These are phyloP conservation scores for Camellia sinensis DNA, from an alignment of 148 eudicot genomes.

Conservation along the genomic window DNA sequence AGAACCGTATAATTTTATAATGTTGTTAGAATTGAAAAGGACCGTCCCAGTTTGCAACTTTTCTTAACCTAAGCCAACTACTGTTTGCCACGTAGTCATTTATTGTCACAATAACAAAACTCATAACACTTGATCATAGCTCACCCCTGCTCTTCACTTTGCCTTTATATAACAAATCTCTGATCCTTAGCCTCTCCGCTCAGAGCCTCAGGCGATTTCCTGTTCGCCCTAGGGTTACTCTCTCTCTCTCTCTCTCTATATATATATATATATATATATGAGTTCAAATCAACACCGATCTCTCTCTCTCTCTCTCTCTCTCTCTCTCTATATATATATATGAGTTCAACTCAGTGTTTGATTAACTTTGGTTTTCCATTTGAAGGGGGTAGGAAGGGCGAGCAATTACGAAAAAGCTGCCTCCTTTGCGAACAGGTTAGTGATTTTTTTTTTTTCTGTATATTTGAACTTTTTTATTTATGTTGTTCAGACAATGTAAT, in stretches of 20 bases:
- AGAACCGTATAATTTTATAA: no score
- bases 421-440: background rate
- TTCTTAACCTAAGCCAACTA: no score
- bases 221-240: background rate
- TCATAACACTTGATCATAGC: background rate
- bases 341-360: background rate
- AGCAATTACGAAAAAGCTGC: background rate
- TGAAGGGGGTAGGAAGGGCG: background rate
- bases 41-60: no score
- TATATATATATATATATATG: no score
- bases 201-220: background rate
- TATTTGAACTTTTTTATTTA: background rate
- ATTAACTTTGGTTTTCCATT: background rate
- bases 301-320: no score
- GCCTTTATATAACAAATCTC: background rate
- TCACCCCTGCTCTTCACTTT: background rate
- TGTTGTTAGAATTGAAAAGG: no score
- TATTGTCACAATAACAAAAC: no score
- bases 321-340: no score
- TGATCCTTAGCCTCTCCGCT: background rate
- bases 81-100: no score
- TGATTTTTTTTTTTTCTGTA: background rate
- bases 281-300: no score
- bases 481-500: background rate
- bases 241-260: background rate